These are phyloP conservation scores for Schizosaccharomyces osmophilus DNA, from an alignment of 805 yeast genomes.

Conservation along the genomic window DNA sequence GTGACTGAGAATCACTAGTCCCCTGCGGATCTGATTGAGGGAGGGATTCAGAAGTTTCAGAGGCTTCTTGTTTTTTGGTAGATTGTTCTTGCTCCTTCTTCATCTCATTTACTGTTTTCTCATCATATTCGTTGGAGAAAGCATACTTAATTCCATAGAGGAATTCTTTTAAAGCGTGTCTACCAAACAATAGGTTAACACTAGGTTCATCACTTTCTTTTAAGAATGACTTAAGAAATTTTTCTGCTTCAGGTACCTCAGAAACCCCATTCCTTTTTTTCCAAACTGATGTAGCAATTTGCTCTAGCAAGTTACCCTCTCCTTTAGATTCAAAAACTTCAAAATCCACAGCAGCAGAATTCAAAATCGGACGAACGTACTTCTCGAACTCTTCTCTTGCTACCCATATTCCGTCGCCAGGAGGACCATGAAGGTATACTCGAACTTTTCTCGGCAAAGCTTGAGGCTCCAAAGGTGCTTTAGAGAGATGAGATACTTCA, in stretches of 20 bases:
- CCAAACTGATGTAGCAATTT: constrained; percentile 66
- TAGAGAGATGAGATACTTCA: constrained; percentile 29
- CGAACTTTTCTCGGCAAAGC: constrained; percentile 50
- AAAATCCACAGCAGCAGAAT: constrained; percentile 63
- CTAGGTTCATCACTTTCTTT: constrained; percentile 25
- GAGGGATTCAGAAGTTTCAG: not conserved
- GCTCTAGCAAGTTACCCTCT: constrained; percentile 69
- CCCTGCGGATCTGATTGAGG: no score
- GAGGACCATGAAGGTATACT: constrained; percentile 87
- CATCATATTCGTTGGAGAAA: not conserved
- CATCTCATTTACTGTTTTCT: constrained; percentile 34
- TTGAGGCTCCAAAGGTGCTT: constrained; percentile 17
- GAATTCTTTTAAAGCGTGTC: constrained; percentile 91
- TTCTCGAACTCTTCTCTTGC: constrained; percentile 50
- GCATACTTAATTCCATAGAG: constrained; percentile 31
- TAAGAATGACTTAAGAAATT: constrained; percentile 11
- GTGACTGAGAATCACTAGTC: no score
- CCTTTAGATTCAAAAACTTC: constrained; percentile 51
- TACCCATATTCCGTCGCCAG: constrained; percentile 63
- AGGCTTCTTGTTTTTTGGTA: constrained; percentile 1
- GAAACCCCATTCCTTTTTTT: constrained; percentile 27
- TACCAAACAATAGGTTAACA: constrained; percentile 75
- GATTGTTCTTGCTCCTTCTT: constrained; percentile 28
- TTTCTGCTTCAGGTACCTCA: constrained; percentile 7
- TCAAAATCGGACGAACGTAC: constrained; percentile 64